phyloP scores from a whole-genome alignment of 371 early-diverging fungal species.

The Mortierella sp. region DNA sequence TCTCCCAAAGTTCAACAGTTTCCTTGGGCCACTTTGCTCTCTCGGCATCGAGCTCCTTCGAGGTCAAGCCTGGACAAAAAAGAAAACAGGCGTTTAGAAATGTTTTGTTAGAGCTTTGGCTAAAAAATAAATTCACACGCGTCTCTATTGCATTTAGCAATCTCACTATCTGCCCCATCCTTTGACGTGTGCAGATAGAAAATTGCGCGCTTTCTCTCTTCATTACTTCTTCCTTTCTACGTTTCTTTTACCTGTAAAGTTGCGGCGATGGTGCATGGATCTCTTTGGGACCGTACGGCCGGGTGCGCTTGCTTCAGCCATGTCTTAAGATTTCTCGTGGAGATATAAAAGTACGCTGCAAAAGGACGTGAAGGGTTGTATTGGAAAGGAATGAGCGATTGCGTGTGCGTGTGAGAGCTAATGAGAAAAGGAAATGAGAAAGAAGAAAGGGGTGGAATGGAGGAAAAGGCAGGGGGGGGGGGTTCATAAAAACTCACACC shows the following conservation, averaged over 20 bases:
- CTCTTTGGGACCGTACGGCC: constrained; percentile 36
- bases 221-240: not conserved
- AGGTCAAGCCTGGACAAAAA: constrained; percentile 29
- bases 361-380: not conserved
- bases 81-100: not conserved
- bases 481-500: not conserved
- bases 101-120: not conserved
- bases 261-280: constrained; percentile 56
- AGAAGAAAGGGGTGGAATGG: not conserved
- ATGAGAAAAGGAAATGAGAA: constrained; percentile 11
- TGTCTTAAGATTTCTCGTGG: not conserved
- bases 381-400: not conserved
- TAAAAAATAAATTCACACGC: not conserved
- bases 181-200: not conserved
- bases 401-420: constrained; percentile 9
- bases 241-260: constrained; percentile 44
- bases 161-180: too few species aligned
- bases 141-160: not conserved
- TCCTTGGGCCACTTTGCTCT: constrained; percentile 55
- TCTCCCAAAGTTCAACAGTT: constrained; percentile 49
- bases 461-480: too few species aligned
- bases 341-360: not conserved
- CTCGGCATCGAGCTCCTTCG: constrained; percentile 51
- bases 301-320: constrained; percentile 41
- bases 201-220: not conserved